Conservation (phyloP, 768 basidiomycete genomes). For the Mycena rebaudengoi region DNA sequence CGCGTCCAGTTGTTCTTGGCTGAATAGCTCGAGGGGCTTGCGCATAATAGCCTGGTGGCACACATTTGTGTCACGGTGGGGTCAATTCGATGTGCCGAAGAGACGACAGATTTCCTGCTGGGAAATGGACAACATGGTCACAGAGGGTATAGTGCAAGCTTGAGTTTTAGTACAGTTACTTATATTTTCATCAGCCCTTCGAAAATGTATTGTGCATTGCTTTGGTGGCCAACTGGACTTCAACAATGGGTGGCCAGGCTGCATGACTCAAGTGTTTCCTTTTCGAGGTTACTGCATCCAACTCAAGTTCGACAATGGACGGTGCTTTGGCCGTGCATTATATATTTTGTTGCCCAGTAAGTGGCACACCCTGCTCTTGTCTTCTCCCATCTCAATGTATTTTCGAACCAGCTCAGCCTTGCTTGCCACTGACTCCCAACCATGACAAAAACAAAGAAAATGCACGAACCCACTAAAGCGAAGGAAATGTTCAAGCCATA, state of each 20-base stretch:
- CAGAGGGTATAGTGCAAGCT: background rate
- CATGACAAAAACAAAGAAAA: background rate
- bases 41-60: background rate
- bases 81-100: background rate
- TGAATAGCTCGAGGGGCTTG: background rate
- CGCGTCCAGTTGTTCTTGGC: background rate
- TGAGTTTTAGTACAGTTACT: no score
- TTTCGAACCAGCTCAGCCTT: background rate
- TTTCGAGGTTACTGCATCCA: no score
- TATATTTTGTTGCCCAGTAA: no score
- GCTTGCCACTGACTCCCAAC: background rate
- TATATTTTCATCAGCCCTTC: no score
- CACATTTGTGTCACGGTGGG: background rate
- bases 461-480: background rate
- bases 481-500: slow-evolving; percentile 15
- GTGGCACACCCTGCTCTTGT: background rate
- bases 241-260: no score
- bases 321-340: no score
- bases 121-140: background rate
- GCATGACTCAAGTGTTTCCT: no score
- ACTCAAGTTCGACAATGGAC: no score
- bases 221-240: no score
- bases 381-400: no score
- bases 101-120: background rate
- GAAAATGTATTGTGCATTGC: no score